Evolutionary conservation across 2,329 filamentous ascomycete genomes (phyloP).

Genomic region (Annulohypoxylon truncatum): DNA sequence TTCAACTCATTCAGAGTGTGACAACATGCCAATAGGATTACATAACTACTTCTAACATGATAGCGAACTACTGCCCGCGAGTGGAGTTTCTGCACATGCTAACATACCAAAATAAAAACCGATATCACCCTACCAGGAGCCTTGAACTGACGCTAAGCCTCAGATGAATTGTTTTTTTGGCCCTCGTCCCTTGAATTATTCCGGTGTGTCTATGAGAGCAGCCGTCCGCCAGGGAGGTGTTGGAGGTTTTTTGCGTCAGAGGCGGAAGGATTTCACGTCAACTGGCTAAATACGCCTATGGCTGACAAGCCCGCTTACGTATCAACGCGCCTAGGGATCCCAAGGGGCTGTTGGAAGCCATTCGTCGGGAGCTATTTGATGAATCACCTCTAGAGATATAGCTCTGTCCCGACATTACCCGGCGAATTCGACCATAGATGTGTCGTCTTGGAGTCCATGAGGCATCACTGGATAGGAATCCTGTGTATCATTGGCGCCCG

Average conservation of each 20-base stretch:
- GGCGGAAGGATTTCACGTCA: constrained; percentile 11
- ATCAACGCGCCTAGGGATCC: not conserved
- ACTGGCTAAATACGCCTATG: constrained; percentile 1
- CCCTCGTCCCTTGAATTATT: not conserved
- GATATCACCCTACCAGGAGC: constrained; percentile 1
- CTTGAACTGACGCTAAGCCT: constrained; percentile 1
- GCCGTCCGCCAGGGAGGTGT: not conserved
- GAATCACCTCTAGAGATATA: not conserved
- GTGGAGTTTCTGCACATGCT: not conserved
- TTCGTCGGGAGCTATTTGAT: not conserved
- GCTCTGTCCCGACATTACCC: constrained; percentile 15
- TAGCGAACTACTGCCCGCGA: constrained; percentile 10
- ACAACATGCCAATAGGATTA: not conserved
- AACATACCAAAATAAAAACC: not conserved
- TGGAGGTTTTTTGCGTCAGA: constrained; percentile 17
- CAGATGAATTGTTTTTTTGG: constrained; percentile 1
- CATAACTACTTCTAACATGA: constrained; percentile 6
- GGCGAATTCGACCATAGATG: not conserved
- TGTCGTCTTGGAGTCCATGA: not conserved
- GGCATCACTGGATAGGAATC: not conserved
- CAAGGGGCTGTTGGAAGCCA: too few relatives aligned
- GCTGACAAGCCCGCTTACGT: constrained; percentile 8
- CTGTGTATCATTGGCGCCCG: constrained; percentile 14
- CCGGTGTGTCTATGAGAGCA: not conserved
- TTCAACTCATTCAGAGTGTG: not conserved